Percentiles rank a stretch among this genome's conserved stretches.
Evolutionary conservation across 805 yeast genomes (phyloP).

Genomic region (Brettanomyces custersianus): DNA sequence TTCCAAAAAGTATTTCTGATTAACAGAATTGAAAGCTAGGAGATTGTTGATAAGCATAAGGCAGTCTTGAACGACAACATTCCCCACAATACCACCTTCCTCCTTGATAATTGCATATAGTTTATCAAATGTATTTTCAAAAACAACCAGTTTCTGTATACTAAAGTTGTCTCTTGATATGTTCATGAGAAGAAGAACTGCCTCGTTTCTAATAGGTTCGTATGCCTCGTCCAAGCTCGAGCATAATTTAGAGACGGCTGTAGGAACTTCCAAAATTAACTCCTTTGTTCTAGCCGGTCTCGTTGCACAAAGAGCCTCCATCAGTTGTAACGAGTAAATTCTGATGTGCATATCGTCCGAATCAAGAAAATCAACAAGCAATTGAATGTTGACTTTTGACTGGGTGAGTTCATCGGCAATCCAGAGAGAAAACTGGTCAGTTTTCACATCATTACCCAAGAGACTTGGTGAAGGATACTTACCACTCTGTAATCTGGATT

Average conservation of each 20-base stretch:
- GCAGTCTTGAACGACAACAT: slow-evolving; percentile 86
- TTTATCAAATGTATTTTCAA: slow-evolving; percentile 84
- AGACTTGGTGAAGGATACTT: slow-evolving; percentile 70
- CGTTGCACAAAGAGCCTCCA: slow-evolving; percentile 75
- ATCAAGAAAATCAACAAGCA: slow-evolving; percentile 38
- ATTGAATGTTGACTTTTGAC: slow-evolving; percentile 36
- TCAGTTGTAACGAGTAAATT: slow-evolving; percentile 72
- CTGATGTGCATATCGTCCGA: slow-evolving; percentile 62
- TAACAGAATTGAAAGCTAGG: slow-evolving; percentile 74
- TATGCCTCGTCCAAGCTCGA: slow-evolving; percentile 49
- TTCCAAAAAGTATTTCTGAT: slow-evolving; percentile 83
- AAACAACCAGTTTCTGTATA: slow-evolving; percentile 88
- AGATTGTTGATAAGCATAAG: slow-evolving; percentile 65
- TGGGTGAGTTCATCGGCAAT: slow-evolving; percentile 89
- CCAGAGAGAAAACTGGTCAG: slow-evolving; percentile 89
- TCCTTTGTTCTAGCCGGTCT: slow-evolving; percentile 71
- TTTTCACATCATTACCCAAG: slow-evolving; percentile 40
- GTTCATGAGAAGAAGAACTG: slow-evolving; percentile 74
- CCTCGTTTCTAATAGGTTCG: slow-evolving; percentile 86
- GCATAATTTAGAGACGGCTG: slow-evolving; percentile 73
- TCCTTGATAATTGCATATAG: slow-evolving; percentile 70
- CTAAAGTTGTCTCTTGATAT: slow-evolving; percentile 74
- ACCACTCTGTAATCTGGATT: slow-evolving; percentile 65
- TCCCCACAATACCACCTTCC: slow-evolving; percentile 87
- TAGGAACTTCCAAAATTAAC: slow-evolving; percentile 60